phyloP scores from a whole-genome alignment of 768 basidiomycete genomes.

The Termitomyces sp. region DNA sequence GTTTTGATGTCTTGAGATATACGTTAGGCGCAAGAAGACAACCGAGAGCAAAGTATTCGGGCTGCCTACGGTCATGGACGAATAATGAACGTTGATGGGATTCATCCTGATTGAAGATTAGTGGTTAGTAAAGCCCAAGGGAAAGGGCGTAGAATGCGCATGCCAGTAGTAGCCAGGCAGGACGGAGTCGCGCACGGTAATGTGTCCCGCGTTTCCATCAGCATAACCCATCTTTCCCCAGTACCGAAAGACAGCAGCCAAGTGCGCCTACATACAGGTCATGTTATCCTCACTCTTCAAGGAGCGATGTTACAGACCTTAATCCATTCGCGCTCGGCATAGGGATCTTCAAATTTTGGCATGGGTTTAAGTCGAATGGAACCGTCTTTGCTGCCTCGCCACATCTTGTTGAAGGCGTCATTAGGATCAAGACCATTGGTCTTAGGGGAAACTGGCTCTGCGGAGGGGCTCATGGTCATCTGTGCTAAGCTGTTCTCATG shows the following conservation, averaged over 20 bases:
- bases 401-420: constrained; percentile 16
- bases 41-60: neutral
- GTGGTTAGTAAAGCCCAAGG: neutral
- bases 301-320: constrained; percentile 14
- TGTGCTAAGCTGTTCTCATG: neutral
- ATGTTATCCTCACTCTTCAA: neutral
- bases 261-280: constrained; percentile 17
- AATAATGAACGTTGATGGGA: constrained; percentile 25
- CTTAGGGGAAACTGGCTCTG: constrained; percentile 1
- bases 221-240: constrained; percentile 41
- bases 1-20: constrained; percentile 20
- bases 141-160: neutral
- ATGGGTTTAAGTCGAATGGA: constrained; percentile 19
- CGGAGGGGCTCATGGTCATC: constrained; percentile 18
- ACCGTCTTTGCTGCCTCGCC: constrained; percentile 22
- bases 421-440: constrained; percentile 4
- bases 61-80: constrained; percentile 21
- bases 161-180: constrained; percentile 26
- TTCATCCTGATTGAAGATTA: constrained; percentile 21
- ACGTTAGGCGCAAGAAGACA: neutral
- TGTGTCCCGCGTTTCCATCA: constrained; percentile 49
- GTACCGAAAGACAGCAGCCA: constrained; percentile 26
- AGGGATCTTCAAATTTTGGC: constrained; percentile 22
- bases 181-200: constrained; percentile 40
- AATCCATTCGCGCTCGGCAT: constrained; percentile 26